These are phyloP conservation scores for Pisolithus albus DNA, from an alignment of 768 basidiomycete genomes.

Conservation along the genomic window DNA sequence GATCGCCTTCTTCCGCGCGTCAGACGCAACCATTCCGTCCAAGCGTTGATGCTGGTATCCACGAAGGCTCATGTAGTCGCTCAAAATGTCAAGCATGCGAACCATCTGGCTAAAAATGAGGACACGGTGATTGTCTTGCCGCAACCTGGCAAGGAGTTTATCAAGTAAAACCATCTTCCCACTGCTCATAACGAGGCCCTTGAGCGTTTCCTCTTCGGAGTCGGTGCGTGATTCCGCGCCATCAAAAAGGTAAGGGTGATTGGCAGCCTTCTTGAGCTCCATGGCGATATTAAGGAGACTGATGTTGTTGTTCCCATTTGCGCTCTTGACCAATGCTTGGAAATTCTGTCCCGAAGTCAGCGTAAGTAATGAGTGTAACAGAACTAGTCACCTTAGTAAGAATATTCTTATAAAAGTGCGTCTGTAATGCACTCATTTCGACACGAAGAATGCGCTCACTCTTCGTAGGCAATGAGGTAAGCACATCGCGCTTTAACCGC, in stretches of 20 bases:
- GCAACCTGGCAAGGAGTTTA: constrained; percentile 86
- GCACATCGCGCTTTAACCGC: constrained; percentile 90
- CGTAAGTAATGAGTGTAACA: background rate
- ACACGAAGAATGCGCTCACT: constrained; percentile 96
- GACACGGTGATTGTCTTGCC: constrained; percentile 91
- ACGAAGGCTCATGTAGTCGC: constrained; percentile 89
- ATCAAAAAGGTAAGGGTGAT: constrained; percentile 96
- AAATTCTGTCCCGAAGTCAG: constrained; percentile 61
- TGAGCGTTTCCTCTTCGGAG: constrained; percentile 75
- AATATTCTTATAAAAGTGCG: constrained; percentile 98
- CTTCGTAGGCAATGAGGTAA: constrained; percentile 94
- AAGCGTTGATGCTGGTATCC: constrained; percentile 91
- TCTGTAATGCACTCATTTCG: constrained; percentile 95
- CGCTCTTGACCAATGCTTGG: constrained; percentile 82
- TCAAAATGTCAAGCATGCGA: constrained; percentile 95
- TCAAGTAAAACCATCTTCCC: constrained; percentile 98
- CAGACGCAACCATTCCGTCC: constrained; percentile 93
- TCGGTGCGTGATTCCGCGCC: constrained; percentile 72
- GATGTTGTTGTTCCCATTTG: constrained; percentile 83
- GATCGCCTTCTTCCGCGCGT: constrained; percentile 90
- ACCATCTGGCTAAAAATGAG: constrained; percentile 99
- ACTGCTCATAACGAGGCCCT: constrained; percentile 96
- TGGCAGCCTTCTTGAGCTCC: constrained; percentile 98
- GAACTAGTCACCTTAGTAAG: constrained; percentile 63
- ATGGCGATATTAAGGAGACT: constrained; percentile 97